phyloP scores from a whole-genome alignment of 2,329 filamentous ascomycete genomes.

The Sclerotinia spermophila region DNA sequence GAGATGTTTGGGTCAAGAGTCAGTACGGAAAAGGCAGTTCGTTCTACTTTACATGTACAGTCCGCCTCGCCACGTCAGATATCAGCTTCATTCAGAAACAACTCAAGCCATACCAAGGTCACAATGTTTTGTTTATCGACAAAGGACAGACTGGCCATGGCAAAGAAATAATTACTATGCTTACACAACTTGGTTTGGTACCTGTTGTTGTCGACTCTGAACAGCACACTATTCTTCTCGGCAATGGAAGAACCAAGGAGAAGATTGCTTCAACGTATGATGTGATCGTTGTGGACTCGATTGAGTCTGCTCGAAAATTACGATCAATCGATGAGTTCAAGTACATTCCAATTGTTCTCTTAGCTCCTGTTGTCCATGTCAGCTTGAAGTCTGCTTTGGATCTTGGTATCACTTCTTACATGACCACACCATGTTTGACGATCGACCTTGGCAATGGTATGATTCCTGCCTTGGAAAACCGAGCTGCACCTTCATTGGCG shows the following conservation, averaged over 20 bases:
- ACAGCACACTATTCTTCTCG: conserved; percentile 56
- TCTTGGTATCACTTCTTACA: conserved; percentile 96
- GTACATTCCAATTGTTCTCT: conserved; percentile 90
- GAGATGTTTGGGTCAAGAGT: conserved; percentile 93
- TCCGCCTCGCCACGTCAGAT: conserved; percentile 78
- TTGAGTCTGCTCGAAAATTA: conserved; percentile 81
- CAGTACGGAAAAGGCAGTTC: conserved; percentile 86
- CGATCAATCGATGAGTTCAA: conserved; percentile 93
- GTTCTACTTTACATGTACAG: conserved; percentile 94
- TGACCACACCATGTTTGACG: conserved; percentile 92
- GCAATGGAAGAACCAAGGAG: conserved; percentile 46
- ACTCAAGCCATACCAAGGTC: conserved; percentile 84
- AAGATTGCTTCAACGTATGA: conserved; percentile 60
- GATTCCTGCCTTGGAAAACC: conserved; percentile 89
- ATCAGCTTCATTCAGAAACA: conserved; percentile 75
- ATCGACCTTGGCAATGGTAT: conserved; percentile 96
- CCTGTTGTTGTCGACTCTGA: conserved; percentile 82
- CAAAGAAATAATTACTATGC: conserved; percentile 71
- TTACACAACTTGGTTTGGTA: conserved; percentile 72
- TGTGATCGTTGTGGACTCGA: conserved; percentile 92
- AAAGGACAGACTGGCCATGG: conserved; percentile 78
- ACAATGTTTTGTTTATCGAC: conserved; percentile 92
- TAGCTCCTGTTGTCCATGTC: conserved; percentile 85
- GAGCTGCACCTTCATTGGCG: conserved; percentile 83
- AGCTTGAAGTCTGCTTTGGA: conserved; percentile 91